Evolutionary conservation across 1,139 yeast species (phyloP).

Genomic region (Candida sanyaensis): DNA sequence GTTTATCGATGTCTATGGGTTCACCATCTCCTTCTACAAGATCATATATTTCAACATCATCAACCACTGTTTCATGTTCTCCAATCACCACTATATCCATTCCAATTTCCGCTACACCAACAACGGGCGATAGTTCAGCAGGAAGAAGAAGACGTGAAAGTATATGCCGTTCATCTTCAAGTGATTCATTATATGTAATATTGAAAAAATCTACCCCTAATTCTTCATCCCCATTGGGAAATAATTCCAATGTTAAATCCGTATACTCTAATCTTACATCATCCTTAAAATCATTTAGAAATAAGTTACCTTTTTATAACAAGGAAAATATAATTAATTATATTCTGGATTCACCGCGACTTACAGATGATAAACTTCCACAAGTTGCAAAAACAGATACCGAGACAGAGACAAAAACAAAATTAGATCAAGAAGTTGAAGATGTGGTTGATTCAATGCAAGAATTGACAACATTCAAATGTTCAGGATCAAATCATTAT

Average conservation of each 20-base stretch:
- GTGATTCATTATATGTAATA: slow-evolving; percentile 10
- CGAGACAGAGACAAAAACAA: background rate
- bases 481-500: background rate
- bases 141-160: background rate
- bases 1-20: background rate
- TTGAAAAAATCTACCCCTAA: slow-evolving; percentile 3
- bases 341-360: slow-evolving; percentile 20
- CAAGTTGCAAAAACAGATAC: background rate
- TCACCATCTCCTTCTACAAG: background rate
- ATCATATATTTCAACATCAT: background rate
- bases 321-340: slow-evolving; percentile 10
- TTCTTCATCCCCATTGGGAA: background rate
- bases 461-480: slow-evolving; percentile 12
- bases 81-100: background rate
- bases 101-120: background rate
- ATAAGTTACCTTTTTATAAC: slow-evolving; percentile 7
- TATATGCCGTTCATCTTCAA: slow-evolving; percentile 7
- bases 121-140: too few species aligned
- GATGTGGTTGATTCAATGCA: slow-evolving; percentile 2
- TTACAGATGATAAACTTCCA: slow-evolving; percentile 27
- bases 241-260: slow-evolving; percentile 5
- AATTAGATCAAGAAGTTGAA: background rate
- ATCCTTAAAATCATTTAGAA: slow-evolving; percentile 17
- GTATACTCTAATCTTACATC: slow-evolving; percentile 19
- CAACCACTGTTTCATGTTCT: background rate